These are phyloP conservation scores for Phaeoacremonium minimum DNA, from an alignment of 2,329 filamentous ascomycete genomes.

Conservation along the genomic window DNA sequence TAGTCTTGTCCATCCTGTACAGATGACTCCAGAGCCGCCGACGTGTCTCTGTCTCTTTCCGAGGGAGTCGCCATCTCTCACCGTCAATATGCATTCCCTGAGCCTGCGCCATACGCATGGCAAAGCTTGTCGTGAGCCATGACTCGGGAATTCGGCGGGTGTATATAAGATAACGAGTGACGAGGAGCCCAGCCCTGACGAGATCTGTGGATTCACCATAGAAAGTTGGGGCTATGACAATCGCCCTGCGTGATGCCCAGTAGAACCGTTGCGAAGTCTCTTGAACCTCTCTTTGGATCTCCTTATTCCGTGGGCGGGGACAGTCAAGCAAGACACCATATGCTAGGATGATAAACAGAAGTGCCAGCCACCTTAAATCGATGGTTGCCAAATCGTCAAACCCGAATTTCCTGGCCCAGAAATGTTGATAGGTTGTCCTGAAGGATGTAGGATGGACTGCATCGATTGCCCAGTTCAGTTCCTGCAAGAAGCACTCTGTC, in stretches of 20 bases:
- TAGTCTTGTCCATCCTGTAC: conserved; percentile 32
- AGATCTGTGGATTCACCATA: conserved; percentile 34
- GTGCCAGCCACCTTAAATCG: conserved; percentile 33
- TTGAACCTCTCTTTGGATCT: conserved; percentile 27
- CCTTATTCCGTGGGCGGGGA: conserved; percentile 21
- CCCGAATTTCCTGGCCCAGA: conserved; percentile 32
- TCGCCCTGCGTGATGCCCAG: conserved; percentile 31
- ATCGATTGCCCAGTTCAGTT: conserved; percentile 31
- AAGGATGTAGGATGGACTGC: conserved; percentile 28
- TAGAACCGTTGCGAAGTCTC: conserved; percentile 34
- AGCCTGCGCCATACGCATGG: conserved; percentile 35
- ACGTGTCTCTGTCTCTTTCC: conserved; percentile 29
- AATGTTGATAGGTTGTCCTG: conserved; percentile 26
- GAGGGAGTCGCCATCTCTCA: conserved; percentile 28
- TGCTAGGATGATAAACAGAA: conserved; percentile 33
- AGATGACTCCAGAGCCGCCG: conserved; percentile 32
- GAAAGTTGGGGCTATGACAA: conserved; percentile 35
- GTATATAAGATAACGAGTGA: conserved; percentile 33
- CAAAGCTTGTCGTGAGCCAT: conserved; percentile 35
- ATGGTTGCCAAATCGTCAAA: conserved; percentile 32
- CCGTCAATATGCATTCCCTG: conserved; percentile 38
- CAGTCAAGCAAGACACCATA: conserved; percentile 30
- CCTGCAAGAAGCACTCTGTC: conserved; percentile 24
- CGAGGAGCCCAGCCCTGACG: conserved; percentile 31
- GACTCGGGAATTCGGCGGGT: conserved; percentile 29